These are phyloP conservation scores for Saccharomyces hybrid DNA, from an alignment of 1,139 yeast species.

Conservation along the genomic window DNA sequence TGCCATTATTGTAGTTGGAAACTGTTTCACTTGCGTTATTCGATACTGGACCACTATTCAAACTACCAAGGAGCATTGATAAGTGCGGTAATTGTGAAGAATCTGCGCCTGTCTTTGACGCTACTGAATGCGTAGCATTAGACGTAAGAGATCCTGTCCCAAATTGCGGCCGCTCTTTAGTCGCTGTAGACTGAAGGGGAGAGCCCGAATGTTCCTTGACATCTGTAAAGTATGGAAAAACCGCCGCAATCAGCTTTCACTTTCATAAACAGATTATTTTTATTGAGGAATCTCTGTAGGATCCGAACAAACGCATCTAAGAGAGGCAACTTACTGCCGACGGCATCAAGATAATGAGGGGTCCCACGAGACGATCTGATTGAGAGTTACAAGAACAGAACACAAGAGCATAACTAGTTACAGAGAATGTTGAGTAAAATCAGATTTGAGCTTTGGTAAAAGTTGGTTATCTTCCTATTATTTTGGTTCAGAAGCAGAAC, in stretches of 20 bases:
- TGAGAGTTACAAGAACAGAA: not conserved
- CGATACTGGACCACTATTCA: not conserved
- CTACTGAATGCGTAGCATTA: not conserved
- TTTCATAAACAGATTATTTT: no score
- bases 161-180: not conserved
- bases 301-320: no score
- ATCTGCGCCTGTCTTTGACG: not conserved
- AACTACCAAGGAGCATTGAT: slow-evolving; percentile 6
- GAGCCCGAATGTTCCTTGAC: not conserved
- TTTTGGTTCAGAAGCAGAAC: slow-evolving; percentile 34
- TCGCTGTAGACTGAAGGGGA: not conserved
- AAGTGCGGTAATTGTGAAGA: slow-evolving; percentile 5
- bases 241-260: no score
- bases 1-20: not conserved
- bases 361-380: no score
- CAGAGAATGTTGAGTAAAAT: not conserved
- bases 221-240: no score
- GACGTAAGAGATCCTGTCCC: not conserved
- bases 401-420: not conserved
- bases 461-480: slow-evolving; percentile 28
- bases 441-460: slow-evolving; percentile 20
- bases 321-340: no score
- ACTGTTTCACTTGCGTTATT: not conserved
- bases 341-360: no score
- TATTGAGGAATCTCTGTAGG: no score